Evolutionary conservation across 345 rosid genomes (phyloP), one percentile per base, ranked within the genome.

Genomic region (Geranium rotundifolium): DNA sequence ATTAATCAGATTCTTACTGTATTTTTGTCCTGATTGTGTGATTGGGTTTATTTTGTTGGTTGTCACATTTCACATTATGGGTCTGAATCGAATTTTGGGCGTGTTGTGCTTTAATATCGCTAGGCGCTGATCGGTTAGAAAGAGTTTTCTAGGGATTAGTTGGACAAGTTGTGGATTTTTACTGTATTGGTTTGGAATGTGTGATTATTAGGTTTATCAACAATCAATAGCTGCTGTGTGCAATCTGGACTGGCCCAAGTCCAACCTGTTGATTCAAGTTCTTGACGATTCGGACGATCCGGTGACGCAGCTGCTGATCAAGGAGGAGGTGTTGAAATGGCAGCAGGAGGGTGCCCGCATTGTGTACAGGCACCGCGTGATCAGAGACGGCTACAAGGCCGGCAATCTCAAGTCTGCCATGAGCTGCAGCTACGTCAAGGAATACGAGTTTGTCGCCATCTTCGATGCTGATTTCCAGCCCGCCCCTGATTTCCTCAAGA

Each of bases 211-310:
- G 71, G 71, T 67, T 3, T 67, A 67, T 39, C 71, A 67, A 54
- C 71, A 67, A 65, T 67, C 71, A 30, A 67, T 67, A 55, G 71
- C 65, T 7, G 71, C 71, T 54, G 71, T 67, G 15, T 67, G 71
- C 71, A 61, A 62, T 49, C 56, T 67, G 65, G 71, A 67, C 16
- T 67, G 71, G 71, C 71, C 71, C 0, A 67, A 67, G 56, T 67
- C 65, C 7, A 67, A 67, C 15, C 5, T 67, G 60, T 59, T 67
- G 56, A 67, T 67, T 56, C 71, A 67, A 61, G 71, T 67, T 39
- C 71, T 67, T 7, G 71, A 67, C 18, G 71, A 67, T 57, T 67
- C 71, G 12, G 71, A 67, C 37, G 71, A 67, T n/a, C 71, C 71
- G 9, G 56, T 46, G 7, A 59, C 71, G 18, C 71, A 67, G 39